These are phyloP conservation scores for Gonapodya prolifera DNA, from an alignment of 192 early-diverging fungal genomes.

Conservation along the genomic window DNA sequence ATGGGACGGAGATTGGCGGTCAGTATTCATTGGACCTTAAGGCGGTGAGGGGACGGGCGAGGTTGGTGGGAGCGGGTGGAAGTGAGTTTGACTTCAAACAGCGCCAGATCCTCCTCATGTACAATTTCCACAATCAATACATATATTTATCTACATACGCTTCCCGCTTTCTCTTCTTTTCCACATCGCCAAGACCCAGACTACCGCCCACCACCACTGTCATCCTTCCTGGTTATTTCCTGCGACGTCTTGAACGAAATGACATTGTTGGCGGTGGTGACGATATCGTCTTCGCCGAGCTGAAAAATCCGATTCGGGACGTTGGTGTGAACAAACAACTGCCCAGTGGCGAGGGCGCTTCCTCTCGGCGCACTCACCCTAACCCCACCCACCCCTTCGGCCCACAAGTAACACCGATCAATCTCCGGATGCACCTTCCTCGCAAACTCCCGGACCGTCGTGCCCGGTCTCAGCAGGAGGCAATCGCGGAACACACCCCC, in stretches of 20 bases:
- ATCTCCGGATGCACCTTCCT: constrained; percentile 52
- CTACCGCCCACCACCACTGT: too few species aligned
- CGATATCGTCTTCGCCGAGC: constrained; percentile 46
- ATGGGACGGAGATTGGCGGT: too few species aligned
- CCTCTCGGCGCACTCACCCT: constrained; percentile 36
- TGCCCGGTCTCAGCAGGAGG: constrained; percentile 52
- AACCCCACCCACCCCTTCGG: constrained; percentile 62
- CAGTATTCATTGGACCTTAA: too few species aligned
- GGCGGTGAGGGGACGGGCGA: too few species aligned
- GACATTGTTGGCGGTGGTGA: constrained; percentile 45
- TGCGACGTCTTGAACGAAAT: constrained; percentile 53
- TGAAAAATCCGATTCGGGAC: constrained; percentile 12
- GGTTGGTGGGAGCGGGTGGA: too few species aligned
- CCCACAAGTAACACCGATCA: constrained; percentile 51
- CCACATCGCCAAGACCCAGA: too few species aligned
- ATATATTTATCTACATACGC: too few species aligned
- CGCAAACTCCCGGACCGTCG: constrained; percentile 66
- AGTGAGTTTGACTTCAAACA: too few species aligned
- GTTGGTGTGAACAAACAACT: constrained; percentile 6
- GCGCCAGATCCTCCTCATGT: too few species aligned
- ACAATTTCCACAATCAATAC: too few species aligned
- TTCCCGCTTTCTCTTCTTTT: too few species aligned
- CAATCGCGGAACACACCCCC: constrained; percentile 62
- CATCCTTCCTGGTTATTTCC: too few species aligned
- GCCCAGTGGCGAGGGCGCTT: not conserved